Percentiles rank a stretch among this genome's conserved stretches.
Conservation (phyloP, 495 filamentous ascomycete species). For the Halenospora varia region DNA sequence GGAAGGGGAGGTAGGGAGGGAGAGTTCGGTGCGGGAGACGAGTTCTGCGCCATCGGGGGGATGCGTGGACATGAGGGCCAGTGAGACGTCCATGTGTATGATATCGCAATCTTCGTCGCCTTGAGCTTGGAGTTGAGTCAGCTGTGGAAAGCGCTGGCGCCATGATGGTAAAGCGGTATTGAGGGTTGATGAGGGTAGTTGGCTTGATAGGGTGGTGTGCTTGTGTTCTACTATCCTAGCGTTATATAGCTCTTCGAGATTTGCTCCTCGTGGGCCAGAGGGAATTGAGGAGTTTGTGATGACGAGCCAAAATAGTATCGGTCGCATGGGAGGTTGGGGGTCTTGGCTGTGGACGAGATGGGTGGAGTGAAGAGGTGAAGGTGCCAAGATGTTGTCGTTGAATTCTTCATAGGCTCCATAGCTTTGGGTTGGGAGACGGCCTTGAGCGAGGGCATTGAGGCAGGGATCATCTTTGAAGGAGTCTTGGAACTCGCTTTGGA, state of each 20-base stretch:
- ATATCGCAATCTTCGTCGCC: constrained; percentile 41
- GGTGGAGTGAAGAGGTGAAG: background rate
- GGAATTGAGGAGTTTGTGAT: constrained; percentile 7
- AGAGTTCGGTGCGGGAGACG: constrained; percentile 43
- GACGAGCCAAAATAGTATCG: constrained; percentile 28
- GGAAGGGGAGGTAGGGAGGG: constrained; percentile 41
- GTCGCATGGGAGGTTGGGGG: constrained; percentile 22
- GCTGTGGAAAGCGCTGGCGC: constrained; percentile 19
- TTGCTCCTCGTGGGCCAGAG: constrained; percentile 23
- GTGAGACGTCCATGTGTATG: constrained; percentile 46
- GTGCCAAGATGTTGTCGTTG: constrained; percentile 41
- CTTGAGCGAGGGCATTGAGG: constrained; percentile 46
- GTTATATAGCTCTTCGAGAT: constrained; percentile 30
- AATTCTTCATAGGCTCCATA: constrained; percentile 35
- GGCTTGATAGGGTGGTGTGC: constrained; percentile 35
- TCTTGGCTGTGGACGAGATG: background rate
- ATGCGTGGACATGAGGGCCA: constrained; percentile 36
- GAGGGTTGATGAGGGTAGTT: constrained; percentile 8
- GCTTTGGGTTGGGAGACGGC: constrained; percentile 42
- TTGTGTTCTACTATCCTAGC: constrained; percentile 30
- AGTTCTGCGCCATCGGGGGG: constrained; percentile 45
- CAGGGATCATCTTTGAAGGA: constrained; percentile 51
- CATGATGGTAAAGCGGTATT: constrained; percentile 15
- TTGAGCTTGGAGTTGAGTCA: constrained; percentile 15
- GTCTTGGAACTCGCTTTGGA: constrained; percentile 38